Conservation (phyloP, 441 rosid genomes). For the Isatis lusitanica region DNA sequence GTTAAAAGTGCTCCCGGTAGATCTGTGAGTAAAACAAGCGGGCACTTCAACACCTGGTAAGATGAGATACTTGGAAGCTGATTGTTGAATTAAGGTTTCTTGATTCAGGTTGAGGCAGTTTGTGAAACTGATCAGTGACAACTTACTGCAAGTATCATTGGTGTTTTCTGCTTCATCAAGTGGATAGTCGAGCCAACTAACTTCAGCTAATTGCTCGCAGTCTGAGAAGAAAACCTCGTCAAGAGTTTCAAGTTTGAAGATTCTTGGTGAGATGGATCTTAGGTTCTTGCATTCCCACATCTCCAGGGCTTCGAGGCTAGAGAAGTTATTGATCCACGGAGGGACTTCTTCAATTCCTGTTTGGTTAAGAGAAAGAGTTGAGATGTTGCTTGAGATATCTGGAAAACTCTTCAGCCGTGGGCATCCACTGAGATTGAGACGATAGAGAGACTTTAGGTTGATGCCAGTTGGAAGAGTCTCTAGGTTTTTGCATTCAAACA, state of each 20-base stretch:
- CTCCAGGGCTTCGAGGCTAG: conserved; percentile 12
- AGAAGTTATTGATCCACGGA: neutral
- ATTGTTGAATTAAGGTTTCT: conserved; percentile 7
- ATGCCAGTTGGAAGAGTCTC: neutral
- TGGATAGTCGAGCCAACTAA: neutral
- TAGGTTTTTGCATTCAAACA: conserved; percentile 14
- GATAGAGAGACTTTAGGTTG: conserved; percentile 12
- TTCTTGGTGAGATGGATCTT: neutral
- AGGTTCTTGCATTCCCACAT: conserved; percentile 20
- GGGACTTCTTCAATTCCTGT: conserved; percentile 14
- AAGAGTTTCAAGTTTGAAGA: neutral
- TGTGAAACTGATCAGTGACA: conserved; percentile 8
- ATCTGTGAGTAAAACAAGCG: conserved; percentile 12
- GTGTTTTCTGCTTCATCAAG: neutral
- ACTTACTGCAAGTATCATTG: neutral
- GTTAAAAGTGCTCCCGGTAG: neutral
- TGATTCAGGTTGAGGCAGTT: neutral
- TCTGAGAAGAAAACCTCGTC: conserved; percentile 1
- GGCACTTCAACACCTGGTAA: conserved; percentile 27
- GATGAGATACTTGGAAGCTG: conserved; percentile 13
- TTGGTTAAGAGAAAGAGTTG: neutral
- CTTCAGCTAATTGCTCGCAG: neutral
- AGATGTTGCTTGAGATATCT: conserved; percentile 21
- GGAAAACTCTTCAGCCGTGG: conserved; percentile 10
- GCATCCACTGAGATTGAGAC: conserved; percentile 14